Percentiles rank a stretch among this genome's conserved stretches.
Conservation (phyloP, 1,284 basidiomycete species). For the Neonothopanus nambi region DNA sequence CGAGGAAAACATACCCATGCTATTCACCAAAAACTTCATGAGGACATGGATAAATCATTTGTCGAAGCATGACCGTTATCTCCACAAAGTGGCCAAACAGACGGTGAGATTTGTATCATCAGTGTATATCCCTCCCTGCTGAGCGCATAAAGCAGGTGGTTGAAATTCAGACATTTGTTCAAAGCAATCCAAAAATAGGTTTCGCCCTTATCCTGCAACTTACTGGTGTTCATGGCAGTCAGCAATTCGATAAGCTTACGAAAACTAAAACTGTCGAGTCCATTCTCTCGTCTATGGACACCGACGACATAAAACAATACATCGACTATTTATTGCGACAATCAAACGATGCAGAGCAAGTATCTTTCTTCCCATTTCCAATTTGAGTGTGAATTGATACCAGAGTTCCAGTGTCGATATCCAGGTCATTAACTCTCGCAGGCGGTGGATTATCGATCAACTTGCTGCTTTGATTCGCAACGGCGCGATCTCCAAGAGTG, state of each 20-base stretch:
- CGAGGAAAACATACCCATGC: constrained; percentile 71
- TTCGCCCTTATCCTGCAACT: constrained; percentile 87
- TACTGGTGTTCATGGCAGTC: constrained; percentile 83
- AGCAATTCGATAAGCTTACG: constrained; percentile 91
- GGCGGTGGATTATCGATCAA: constrained; percentile 89
- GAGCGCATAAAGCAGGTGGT: constrained; percentile 51
- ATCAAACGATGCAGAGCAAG: constrained; percentile 47
- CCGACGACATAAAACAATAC: constrained; percentile 78
- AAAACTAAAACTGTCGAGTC: constrained; percentile 92
- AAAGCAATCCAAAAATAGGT: constrained; percentile 77
- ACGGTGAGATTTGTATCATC: constrained; percentile 52
- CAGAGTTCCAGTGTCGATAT: constrained; percentile 42
- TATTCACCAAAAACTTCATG: constrained; percentile 97
- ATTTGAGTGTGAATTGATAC: neutral
- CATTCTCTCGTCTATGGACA: constrained; percentile 77
- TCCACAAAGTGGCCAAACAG: constrained; percentile 86
- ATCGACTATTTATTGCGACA: constrained; percentile 71
- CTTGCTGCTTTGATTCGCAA: constrained; percentile 79
- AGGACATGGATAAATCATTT: constrained; percentile 96
- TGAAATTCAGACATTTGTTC: constrained; percentile 76
- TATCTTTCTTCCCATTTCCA: constrained; percentile 2
- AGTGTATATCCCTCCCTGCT: neutral
- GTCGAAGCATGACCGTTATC: constrained; percentile 81
- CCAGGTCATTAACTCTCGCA: constrained; percentile 51
- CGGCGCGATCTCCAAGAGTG: constrained; percentile 78